Base-by-base conservation (phyloP, 306 rosid genomes). In the Vigna trinervia region DNA sequence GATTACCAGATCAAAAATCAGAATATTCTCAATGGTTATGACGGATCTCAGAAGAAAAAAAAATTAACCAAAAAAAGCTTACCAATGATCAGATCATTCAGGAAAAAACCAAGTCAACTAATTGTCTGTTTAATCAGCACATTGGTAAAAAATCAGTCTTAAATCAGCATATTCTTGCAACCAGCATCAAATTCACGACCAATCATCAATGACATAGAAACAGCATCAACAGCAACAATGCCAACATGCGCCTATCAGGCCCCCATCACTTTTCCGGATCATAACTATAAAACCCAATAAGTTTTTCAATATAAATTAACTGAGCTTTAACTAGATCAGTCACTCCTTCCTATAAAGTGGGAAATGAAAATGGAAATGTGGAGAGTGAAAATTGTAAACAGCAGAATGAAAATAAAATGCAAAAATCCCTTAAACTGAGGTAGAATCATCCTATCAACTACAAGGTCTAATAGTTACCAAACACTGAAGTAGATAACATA, bases 261-360 rank as follows among this genome's bases (percentile, higher is more conserved):
- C 86, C 86, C 72, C 82, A 63, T 62, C 89, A 87, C 82, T 89
- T 86, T 79, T 79, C 91, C 84, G 88, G 87, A 85, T 80, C 91
- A 85, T 63, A 90, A 82, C 98, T 90, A 93, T 93, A 93, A 93
- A 89, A 86, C 90, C 93, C 93, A 89, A 88, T 79, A 89, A 88
- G 89, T 87, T 70, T 69, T 84, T 87, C 78, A 82, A 47, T 67
- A 85, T 85, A 76, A 87, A 77, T 75, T 80, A 75, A 86, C 69
- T 26, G 41, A 72, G 73, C 50, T 47, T 81, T 26, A 47, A 78
- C 51, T 67, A 77, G 65, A 73, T 61, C 51, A 69, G 61, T 48
- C 80, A 83, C 56, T 54, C 68, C 71, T 62, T 54, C 17, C 6
- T 30, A 73, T 58, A 75, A 32, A 63, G 19, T 9, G 47, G 23